Percentiles rank a stretch among this genome's conserved stretches.
phyloP scores from a whole-genome alignment of 2,329 filamentous ascomycete genomes.

The Penicillium sclerotigenum region DNA sequence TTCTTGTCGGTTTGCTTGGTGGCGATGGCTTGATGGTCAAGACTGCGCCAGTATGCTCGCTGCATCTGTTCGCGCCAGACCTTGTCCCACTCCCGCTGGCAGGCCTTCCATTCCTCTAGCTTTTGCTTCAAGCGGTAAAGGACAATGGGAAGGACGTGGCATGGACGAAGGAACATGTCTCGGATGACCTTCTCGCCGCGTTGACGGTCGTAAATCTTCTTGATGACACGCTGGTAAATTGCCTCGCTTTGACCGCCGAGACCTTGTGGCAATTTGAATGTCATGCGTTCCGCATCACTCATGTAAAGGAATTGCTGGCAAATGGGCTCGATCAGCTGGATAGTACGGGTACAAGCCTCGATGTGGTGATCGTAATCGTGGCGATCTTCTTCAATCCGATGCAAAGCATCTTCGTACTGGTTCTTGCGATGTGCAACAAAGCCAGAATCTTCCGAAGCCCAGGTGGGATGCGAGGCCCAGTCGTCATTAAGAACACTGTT shows the following conservation, averaged over 20 bases:
- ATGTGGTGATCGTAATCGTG: slow-evolving; percentile 99
- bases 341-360: slow-evolving; percentile 88
- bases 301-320: slow-evolving; percentile 85
- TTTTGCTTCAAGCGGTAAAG: slow-evolving; percentile 90
- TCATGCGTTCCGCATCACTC: slow-evolving; percentile 66
- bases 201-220: slow-evolving; percentile 91
- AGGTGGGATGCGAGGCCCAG: slow-evolving; percentile 97
- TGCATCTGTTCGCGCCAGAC: slow-evolving; percentile 97
- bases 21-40: slow-evolving; percentile 93
- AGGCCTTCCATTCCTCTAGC: slow-evolving; percentile 95
- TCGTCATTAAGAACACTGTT: slow-evolving; percentile 92
- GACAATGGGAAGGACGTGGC: slow-evolving; percentile 82
- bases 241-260: slow-evolving; percentile 91
- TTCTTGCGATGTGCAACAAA: slow-evolving; percentile 99
- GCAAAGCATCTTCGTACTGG: slow-evolving; percentile 85
- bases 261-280: slow-evolving; percentile 75
- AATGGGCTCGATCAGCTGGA: slow-evolving; percentile 92
- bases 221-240: slow-evolving; percentile 94
- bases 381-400: slow-evolving; percentile 94
- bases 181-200: slow-evolving; percentile 80
- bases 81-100: slow-evolving; percentile 97
- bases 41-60: slow-evolving; percentile 89
- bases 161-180: slow-evolving; percentile 80
- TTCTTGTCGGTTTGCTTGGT: slow-evolving; percentile 89
- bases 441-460: slow-evolving; percentile 96